phyloP scores from a whole-genome alignment of 306 rosid species.

The Cicer yamashitae region DNA sequence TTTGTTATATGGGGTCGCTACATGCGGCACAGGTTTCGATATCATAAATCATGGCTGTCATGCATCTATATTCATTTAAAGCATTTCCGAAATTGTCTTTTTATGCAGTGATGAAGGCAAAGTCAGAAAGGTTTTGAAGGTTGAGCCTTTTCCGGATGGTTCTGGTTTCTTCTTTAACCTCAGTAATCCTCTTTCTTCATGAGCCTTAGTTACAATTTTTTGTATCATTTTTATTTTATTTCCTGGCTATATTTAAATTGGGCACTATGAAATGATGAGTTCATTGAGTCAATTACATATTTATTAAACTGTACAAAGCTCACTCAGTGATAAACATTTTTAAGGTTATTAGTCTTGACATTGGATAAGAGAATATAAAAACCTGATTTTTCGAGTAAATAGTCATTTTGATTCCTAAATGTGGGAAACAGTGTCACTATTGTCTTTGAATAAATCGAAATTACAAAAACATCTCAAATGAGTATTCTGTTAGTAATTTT shows the following conservation, averaged over 20 bases:
- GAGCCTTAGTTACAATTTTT: conserved; percentile 37
- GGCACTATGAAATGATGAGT: neutral
- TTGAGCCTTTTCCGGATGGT: conserved; percentile 94
- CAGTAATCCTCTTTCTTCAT: conserved; percentile 62
- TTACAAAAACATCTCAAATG: too few species aligned
- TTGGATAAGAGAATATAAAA: neutral
- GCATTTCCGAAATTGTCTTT: conserved; percentile 33
- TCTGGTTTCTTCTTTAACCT: conserved; percentile 93
- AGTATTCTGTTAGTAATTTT: too few species aligned
- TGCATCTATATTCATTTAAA: conserved; percentile 9
- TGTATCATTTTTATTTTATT: neutral
- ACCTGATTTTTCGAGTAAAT: neutral
- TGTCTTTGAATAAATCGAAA: too few species aligned
- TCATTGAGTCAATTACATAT: neutral
- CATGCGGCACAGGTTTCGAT: neutral
- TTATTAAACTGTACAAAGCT: neutral
- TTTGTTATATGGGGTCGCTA: neutral
- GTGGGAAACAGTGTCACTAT: too few species aligned
- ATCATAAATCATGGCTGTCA: neutral
- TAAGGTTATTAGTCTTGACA: conserved; percentile 15
- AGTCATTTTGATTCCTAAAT: neutral
- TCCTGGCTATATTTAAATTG: conserved; percentile 30
- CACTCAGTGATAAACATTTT: neutral
- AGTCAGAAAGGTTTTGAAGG: conserved; percentile 84
- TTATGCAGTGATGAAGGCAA: conserved; percentile 91